phyloP scores from a whole-genome alignment of 495 filamentous ascomycete species.

The Tuber melanosporum region DNA sequence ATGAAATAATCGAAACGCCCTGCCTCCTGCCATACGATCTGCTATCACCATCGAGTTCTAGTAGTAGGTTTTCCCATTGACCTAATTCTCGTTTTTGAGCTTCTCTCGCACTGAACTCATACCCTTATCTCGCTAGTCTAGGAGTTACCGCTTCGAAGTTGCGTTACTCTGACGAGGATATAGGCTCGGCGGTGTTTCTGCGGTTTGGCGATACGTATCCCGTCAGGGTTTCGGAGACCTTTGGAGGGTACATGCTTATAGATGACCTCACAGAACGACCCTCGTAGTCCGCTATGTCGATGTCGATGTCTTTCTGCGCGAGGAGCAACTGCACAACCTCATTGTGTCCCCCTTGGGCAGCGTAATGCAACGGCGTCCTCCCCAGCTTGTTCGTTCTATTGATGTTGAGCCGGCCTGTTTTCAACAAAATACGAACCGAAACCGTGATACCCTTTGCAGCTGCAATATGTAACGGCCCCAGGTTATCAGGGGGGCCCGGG shows the following conservation, averaged over 20 bases:
- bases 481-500: neutral
- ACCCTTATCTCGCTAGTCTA: neutral
- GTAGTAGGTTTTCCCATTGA: too few relatives aligned
- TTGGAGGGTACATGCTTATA: neutral
- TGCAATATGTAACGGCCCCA: neutral
- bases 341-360: neutral
- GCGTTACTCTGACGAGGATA: neutral
- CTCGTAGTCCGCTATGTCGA: neutral
- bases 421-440: neutral
- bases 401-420: neutral
- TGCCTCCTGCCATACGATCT: neutral
- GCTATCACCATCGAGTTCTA: neutral
- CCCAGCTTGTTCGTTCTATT: neutral
- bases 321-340: neutral
- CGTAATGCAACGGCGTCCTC: neutral
- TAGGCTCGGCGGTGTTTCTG: neutral
- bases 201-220: neutral
- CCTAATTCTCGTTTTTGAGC: too few relatives aligned
- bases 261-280: neutral
- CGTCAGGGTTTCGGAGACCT: neutral
- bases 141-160: neutral
- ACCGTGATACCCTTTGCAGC: neutral
- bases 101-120: neutral
- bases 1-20: too few relatives aligned
- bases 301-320: neutral